These are phyloP conservation scores for Gliomastix tumulicola DNA, from an alignment of 2,329 filamentous ascomycete genomes.

Conservation along the genomic window DNA sequence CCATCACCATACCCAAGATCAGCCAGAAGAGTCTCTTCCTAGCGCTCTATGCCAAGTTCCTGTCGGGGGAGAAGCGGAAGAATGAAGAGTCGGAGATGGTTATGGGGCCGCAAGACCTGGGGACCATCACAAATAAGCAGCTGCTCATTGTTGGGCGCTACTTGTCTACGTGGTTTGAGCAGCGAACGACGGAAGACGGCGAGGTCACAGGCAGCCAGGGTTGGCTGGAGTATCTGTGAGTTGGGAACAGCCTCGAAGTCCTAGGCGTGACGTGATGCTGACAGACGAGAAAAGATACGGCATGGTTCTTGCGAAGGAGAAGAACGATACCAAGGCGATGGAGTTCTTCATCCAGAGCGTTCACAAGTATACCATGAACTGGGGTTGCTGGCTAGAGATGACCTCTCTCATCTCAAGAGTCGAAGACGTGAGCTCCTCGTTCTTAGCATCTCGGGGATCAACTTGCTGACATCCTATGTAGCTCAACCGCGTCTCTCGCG, in stretches of 20 bases:
- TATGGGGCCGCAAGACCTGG: slow-evolving; percentile 84
- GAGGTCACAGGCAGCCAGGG: slow-evolving; percentile 64
- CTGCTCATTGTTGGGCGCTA: slow-evolving; percentile 67
- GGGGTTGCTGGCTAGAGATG: slow-evolving; percentile 95
- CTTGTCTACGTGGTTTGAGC: slow-evolving; percentile 73
- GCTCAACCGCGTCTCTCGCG: slow-evolving; percentile 64
- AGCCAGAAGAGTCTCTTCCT: slow-evolving; percentile 93
- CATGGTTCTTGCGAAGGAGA: slow-evolving; percentile 81
- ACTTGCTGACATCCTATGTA: slow-evolving; percentile 25
- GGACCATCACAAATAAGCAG: slow-evolving; percentile 79
- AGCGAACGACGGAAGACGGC: slow-evolving; percentile 52
- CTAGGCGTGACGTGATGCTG: neutral
- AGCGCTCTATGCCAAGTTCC: slow-evolving; percentile 83
- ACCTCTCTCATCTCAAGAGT: slow-evolving; percentile 70
- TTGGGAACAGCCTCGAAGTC: slow-evolving; percentile 5
- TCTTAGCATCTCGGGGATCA: neutral
- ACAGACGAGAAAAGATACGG: slow-evolving; percentile 64
- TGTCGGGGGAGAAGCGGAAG: slow-evolving; percentile 91
- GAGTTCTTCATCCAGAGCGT: slow-evolving; percentile 85
- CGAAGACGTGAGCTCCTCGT: slow-evolving; percentile 61
- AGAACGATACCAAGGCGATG: slow-evolving; percentile 80
- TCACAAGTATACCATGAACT: slow-evolving; percentile 88
- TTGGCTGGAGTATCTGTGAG: slow-evolving; percentile 81
- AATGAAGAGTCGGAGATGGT: slow-evolving; percentile 98
- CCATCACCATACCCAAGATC: slow-evolving; percentile 42